Evolutionary conservation across 306 rosid genomes (phyloP).

Genomic region (Casuarina glauca): DNA sequence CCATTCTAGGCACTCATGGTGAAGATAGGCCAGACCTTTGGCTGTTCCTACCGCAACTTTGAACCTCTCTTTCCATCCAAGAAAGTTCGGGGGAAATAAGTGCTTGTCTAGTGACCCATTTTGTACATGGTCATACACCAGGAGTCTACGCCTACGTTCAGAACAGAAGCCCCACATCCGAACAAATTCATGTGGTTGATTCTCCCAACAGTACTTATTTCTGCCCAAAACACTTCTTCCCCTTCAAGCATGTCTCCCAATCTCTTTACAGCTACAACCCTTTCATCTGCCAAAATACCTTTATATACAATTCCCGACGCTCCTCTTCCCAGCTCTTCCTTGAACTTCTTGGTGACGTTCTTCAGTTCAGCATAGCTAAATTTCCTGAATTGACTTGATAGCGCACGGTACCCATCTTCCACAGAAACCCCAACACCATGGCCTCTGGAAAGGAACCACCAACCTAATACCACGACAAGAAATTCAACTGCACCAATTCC

Average conservation of each 20-base stretch:
- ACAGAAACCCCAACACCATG: not conserved
- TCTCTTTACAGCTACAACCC: conserved; percentile 46
- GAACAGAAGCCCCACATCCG: conserved; percentile 46
- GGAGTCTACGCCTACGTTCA: conserved; percentile 32
- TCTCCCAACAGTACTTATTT: conserved; percentile 45
- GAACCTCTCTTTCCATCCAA: conserved; percentile 35
- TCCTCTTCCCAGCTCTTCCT: conserved; percentile 3
- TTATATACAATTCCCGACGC: not conserved
- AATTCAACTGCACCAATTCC: not conserved
- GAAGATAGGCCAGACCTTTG: conserved; percentile 46
- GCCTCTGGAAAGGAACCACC: not conserved
- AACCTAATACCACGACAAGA: not conserved
- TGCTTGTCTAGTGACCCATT: conserved; percentile 42
- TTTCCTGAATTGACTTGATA: not conserved
- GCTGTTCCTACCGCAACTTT: conserved; percentile 45
- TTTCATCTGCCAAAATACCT: conserved; percentile 31
- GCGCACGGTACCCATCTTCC: not conserved
- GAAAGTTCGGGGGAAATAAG: conserved; percentile 14
- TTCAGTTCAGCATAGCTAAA: not conserved
- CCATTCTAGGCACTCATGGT: conserved; percentile 54
- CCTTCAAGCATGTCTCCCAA: conserved; percentile 44
- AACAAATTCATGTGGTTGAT: conserved; percentile 44
- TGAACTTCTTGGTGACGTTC: not conserved
- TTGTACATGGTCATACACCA: conserved; percentile 37
- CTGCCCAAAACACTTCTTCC: conserved; percentile 48